phyloP scores from a whole-genome alignment of 225 moss, liverwort and hornwort species.

The Takakia lepidozioides region DNA sequence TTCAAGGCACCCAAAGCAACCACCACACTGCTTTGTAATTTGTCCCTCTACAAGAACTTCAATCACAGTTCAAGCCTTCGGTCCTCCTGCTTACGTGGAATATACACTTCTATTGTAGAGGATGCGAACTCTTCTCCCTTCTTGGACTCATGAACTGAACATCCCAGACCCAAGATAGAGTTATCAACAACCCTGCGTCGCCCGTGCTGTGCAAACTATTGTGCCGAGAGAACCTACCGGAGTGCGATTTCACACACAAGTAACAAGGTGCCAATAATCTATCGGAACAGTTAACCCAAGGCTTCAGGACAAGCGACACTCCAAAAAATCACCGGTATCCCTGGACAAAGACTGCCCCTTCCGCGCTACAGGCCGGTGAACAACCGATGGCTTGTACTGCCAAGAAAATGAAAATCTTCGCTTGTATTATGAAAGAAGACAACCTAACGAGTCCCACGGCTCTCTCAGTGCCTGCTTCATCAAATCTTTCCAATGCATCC shows the following conservation, averaged over 20 bases:
- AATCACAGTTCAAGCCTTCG: slow-evolving; percentile 15
- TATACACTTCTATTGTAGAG: too few relatives aligned
- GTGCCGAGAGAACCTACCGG: slow-evolving; percentile 4
- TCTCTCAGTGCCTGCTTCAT: slow-evolving; percentile 7
- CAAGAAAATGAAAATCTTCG: background rate
- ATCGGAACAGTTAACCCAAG: background rate
- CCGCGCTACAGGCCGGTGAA: background rate
- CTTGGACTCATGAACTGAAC: too few relatives aligned
- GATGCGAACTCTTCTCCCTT: too few relatives aligned
- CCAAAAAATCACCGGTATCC: too few relatives aligned
- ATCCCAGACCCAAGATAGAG: too few relatives aligned
- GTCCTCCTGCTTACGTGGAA: too few relatives aligned
- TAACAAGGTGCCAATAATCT: slow-evolving; percentile 4
- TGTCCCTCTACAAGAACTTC: background rate
- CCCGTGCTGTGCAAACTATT: too few relatives aligned
- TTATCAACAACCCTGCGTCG: too few relatives aligned
- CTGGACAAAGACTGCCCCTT: too few relatives aligned
- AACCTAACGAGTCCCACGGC: slow-evolving; percentile 13
- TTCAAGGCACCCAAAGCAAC: too few relatives aligned
- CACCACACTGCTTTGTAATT: background rate
- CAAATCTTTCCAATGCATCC: slow-evolving; percentile 21
- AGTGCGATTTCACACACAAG: slow-evolving; percentile 20
- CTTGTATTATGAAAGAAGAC: slow-evolving; percentile 11
- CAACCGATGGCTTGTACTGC: background rate
- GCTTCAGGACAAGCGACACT: background rate